Evolutionary conservation across 2,329 filamentous ascomycete species (phyloP), one percentile per base, ranked within the genome.

Genomic region (Penicillium sp.): DNA sequence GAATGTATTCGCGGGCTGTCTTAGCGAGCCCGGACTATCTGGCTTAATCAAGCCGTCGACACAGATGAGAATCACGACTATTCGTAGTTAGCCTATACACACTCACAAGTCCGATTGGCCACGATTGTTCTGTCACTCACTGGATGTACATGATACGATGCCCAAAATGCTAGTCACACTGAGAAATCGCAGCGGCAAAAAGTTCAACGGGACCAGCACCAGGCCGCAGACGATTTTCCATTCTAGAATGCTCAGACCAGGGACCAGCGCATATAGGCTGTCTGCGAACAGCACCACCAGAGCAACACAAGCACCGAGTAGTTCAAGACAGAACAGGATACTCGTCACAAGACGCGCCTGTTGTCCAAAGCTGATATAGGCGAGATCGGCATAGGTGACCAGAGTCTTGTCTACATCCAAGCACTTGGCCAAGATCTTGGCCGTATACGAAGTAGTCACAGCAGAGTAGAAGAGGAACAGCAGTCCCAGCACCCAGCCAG

Each of bases 331-430:
- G 78, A 98, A 98, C 15, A 98, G 82, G 0, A 96, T 81, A 62
- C 92, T 96, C 7, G 91, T 94, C 34, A 90, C 84, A 37, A 96
- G 81, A 38, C 94, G 88, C 38, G 92, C 94, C 59, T 86, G 88
- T 15, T 88, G 85, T 8, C 94, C 94, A 74, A 96, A 97, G 20
- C 92, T 93, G 67, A 96, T 89, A 71, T 90, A 97, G 1, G 94
- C 95, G 50, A 98, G 81, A 72, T 98, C 94, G 37, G 93, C 95
- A 75, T 97, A 98, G 2, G 94, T 97, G 69, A 97, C 92, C 64
- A 97, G 86, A 53, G 86, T 90, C 60, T 84, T 85, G 76, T 97
- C 91, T 22, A 92, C 85, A 66, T 96, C 89, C 80, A 97, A 88
- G 75, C 94, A 98, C 75, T 90, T 94, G 31, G 92, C 90, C 38